phyloP scores from a whole-genome alignment of 2,329 filamentous ascomycete species.

The Ophiocordyceps camponoti-leonardi region DNA sequence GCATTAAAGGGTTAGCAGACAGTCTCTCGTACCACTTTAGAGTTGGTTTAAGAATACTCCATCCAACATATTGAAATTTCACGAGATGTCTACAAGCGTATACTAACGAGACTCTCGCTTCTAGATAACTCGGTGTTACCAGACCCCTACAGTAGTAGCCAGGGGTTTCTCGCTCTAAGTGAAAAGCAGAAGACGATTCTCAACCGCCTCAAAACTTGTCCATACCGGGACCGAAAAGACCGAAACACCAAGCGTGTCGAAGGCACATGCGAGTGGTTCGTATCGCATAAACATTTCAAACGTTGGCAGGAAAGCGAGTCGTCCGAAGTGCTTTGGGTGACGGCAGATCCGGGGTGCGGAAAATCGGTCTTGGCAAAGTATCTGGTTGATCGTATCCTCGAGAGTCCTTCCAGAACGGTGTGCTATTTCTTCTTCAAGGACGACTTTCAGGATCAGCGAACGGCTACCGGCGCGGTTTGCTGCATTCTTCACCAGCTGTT shows the following conservation, averaged over 20 bases:
- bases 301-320: neutral
- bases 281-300: neutral
- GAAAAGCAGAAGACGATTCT: no score
- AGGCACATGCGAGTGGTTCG: neutral
- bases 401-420: conserved; percentile 5
- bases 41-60: no score
- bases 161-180: no score
- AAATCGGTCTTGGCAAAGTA: conserved; percentile 23
- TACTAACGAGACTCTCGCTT: neutral
- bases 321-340: conserved; percentile 9
- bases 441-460: conserved; percentile 19
- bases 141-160: no score
- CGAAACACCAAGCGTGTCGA: neutral
- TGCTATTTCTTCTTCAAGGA: conserved; percentile 30
- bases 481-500: conserved; percentile 22
- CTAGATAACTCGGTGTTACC: no score
- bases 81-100: no score
- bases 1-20: neutral
- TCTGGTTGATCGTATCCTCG: conserved; percentile 15
- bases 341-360: conserved; percentile 25
- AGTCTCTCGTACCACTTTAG: no score
- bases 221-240: neutral
- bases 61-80: no score
- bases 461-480: conserved; percentile 11
- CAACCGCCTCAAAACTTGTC: neutral